These are phyloP conservation scores for Trametes villosa DNA, from an alignment of 768 basidiomycete species.

Conservation along the genomic window DNA sequence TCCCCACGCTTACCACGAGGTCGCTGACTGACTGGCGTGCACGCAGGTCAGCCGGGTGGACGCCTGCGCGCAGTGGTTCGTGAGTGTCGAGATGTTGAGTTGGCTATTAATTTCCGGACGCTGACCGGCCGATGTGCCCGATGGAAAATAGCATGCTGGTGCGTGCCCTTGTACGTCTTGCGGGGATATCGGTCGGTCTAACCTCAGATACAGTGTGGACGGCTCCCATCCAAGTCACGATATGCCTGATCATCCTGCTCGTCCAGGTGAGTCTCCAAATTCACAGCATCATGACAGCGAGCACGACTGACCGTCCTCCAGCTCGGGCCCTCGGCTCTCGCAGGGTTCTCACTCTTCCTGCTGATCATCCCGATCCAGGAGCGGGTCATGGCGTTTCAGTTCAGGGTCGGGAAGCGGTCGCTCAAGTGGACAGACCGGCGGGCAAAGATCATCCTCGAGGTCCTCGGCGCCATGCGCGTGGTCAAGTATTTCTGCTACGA, in stretches of 20 bases:
- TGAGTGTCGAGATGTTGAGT: conserved; percentile 40
- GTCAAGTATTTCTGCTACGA: conserved; percentile 82
- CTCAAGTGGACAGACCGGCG: conserved; percentile 68
- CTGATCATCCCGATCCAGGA: conserved; percentile 66
- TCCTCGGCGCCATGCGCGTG: conserved; percentile 69
- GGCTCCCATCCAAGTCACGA: conserved; percentile 64
- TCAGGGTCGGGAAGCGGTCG: conserved; percentile 53
- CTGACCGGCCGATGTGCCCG: not conserved
- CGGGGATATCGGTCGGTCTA: not conserved
- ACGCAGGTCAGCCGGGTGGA: conserved; percentile 58
- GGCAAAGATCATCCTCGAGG: conserved; percentile 66
- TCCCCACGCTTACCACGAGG: not conserved
- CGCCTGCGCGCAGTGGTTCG: conserved; percentile 73
- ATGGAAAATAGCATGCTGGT: conserved; percentile 46
- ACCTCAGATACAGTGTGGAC: conserved; percentile 54
- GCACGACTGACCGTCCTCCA: conserved; percentile 26
- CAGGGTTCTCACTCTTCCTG: conserved; percentile 70
- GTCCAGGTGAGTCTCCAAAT: conserved; percentile 47
- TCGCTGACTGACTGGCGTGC: conserved; percentile 5
- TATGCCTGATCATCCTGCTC: conserved; percentile 64
- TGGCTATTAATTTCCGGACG: not conserved
- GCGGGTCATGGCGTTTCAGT: conserved; percentile 62
- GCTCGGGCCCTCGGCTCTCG: conserved; percentile 72
- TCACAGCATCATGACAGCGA: not conserved
- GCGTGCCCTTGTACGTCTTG: not conserved